These are phyloP conservation scores for Bacidia gigantensis DNA, from an alignment of 495 filamentous ascomycete species.

Conservation along the genomic window DNA sequence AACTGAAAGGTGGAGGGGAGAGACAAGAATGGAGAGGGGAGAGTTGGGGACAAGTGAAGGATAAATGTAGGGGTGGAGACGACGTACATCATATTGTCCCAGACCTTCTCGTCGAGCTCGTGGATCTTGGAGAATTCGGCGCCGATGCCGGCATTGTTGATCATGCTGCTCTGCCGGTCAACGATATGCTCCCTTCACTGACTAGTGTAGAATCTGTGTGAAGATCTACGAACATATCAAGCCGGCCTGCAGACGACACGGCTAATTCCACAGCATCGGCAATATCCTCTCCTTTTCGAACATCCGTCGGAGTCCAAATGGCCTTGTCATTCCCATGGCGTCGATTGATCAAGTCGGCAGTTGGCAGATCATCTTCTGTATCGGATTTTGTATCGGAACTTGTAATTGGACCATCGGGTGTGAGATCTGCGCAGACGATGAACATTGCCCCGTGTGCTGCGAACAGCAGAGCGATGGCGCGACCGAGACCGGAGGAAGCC, in stretches of 20 bases:
- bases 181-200: too few relatives aligned
- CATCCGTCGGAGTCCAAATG: slow-evolving; percentile 33
- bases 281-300: too few relatives aligned
- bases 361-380: slow-evolving; percentile 16
- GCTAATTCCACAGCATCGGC: slow-evolving; percentile 26
- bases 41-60: not conserved
- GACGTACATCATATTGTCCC: slow-evolving; percentile 28
- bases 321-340: slow-evolving; percentile 25
- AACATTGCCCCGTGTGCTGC: slow-evolving; percentile 30
- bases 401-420: too few relatives aligned
- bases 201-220: too few relatives aligned
- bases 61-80: not conserved
- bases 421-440: slow-evolving; percentile 16
- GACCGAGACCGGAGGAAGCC: slow-evolving; percentile 31
- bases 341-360: slow-evolving; percentile 27
- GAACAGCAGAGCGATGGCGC: slow-evolving; percentile 32
- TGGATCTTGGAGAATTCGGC: slow-evolving; percentile 23
- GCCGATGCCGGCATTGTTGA: slow-evolving; percentile 38
- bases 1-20: not conserved
- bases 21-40: not conserved
- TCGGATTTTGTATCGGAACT: too few relatives aligned
- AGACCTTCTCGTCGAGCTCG: slow-evolving; percentile 26
- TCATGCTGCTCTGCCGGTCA: too few relatives aligned
- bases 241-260: slow-evolving; percentile 25
- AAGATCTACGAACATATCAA: slow-evolving; percentile 34